Evolutionary conservation across 768 basidiomycete species (phyloP).

Genomic region (Arthromyces matolae): DNA sequence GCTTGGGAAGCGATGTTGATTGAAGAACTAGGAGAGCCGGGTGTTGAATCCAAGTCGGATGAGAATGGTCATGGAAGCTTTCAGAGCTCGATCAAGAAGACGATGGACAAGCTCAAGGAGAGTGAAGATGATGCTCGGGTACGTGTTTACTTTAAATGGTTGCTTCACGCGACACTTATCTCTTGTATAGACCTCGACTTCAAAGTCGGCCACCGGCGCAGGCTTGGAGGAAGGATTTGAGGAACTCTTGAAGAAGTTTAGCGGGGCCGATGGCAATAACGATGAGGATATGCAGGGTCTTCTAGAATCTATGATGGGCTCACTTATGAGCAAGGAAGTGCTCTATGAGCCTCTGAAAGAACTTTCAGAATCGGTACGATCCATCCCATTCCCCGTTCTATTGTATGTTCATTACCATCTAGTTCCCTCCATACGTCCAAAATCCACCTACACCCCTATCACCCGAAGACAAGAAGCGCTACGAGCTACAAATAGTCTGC

Average conservation of each 20-base stretch:
- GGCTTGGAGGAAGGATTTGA: conserved; percentile 41
- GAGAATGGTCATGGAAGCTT: conserved; percentile 34
- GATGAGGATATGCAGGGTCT: conserved; percentile 60
- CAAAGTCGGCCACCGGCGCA: conserved; percentile 16
- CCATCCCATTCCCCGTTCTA: neutral
- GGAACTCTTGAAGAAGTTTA: conserved; percentile 47
- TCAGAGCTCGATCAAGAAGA: conserved; percentile 64
- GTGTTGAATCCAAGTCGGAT: neutral
- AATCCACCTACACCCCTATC: conserved; percentile 52
- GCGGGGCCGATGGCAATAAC: conserved; percentile 29
- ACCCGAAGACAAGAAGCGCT: conserved; percentile 58
- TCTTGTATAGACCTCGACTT: conserved; percentile 4
- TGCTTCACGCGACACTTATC: neutral
- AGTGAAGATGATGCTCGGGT: conserved; percentile 53
- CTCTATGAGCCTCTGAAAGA: conserved; percentile 88
- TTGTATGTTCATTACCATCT: neutral
- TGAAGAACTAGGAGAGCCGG: neutral
- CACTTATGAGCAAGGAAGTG: conserved; percentile 77
- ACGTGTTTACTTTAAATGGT: conserved; percentile 22
- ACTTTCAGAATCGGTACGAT: conserved; percentile 59
- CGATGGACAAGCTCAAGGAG: conserved; percentile 72
- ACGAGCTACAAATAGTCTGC: conserved; percentile 53
- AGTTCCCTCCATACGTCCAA: conserved; percentile 81
- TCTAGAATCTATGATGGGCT: conserved; percentile 78
- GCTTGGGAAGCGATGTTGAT: conserved; percentile 5